Evolutionary conservation across 2,329 filamentous ascomycete genomes (phyloP).

Genomic region (Trichoderma semiorbis): DNA sequence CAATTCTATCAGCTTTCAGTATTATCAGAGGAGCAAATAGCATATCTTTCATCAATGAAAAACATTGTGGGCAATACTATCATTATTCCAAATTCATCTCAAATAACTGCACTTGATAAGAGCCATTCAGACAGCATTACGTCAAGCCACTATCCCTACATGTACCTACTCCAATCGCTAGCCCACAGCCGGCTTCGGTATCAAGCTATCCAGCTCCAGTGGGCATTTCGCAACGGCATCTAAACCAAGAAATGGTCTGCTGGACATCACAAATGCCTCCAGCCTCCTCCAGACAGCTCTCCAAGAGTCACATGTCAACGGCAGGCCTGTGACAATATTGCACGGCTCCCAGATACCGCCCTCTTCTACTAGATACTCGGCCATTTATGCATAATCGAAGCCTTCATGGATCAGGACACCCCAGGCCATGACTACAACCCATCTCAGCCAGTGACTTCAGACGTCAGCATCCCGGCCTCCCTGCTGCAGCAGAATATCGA

Average conservation of each 20-base stretch:
- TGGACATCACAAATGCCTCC: not conserved
- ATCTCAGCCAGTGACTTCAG: slow-evolving; percentile 11
- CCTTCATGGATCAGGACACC: slow-evolving; percentile 1
- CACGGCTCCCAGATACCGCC: not conserved
- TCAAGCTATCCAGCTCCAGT: not conserved
- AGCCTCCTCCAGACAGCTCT: not conserved
- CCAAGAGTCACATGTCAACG: not conserved
- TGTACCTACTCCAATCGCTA: not conserved
- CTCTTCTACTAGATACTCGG: not conserved
- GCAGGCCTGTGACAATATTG: not conserved
- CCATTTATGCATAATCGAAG: not conserved
- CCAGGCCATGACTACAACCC: not conserved
- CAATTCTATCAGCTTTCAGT: not conserved
- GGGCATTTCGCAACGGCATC: not conserved
- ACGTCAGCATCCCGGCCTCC: slow-evolving; percentile 30
- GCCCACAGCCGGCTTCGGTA: not conserved
- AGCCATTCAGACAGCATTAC: not conserved
- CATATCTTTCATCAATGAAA: not conserved
- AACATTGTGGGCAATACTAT: not conserved
- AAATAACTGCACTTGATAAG: not conserved
- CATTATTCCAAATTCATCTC: not conserved
- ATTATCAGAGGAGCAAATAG: not conserved
- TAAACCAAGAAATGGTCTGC: not conserved
- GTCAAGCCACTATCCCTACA: not conserved
- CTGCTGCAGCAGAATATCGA: slow-evolving; percentile 38